Conservation (phyloP, 495 filamentous ascomycete genomes). For the Tuber indicum region DNA sequence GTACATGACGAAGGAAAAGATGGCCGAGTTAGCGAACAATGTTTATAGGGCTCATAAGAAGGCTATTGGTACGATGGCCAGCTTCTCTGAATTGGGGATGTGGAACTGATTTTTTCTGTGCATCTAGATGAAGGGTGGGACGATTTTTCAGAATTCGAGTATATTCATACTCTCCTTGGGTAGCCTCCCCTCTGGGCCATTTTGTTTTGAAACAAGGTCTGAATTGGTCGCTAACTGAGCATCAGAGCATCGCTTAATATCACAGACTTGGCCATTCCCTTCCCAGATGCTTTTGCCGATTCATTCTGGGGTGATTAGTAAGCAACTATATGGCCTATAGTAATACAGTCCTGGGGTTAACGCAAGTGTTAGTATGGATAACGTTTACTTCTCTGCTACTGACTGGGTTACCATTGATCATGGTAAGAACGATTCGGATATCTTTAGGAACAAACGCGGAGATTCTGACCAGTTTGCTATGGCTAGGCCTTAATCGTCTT, state of each 20-base stretch:
- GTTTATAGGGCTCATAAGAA: conserved; percentile 60
- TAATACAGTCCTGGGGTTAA: background rate
- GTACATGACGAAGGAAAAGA: conserved; percentile 39
- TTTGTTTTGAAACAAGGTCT: background rate
- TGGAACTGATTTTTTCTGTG: background rate
- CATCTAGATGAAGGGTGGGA: conserved; percentile 44
- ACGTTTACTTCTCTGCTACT: conserved; percentile 56
- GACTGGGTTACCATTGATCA: conserved; percentile 62
- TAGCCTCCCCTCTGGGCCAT: background rate
- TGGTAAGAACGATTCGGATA: background rate
- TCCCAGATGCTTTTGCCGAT: conserved; percentile 1
- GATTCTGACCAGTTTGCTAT: background rate
- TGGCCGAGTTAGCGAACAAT: conserved; percentile 51
- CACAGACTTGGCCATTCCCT: conserved; percentile 48
- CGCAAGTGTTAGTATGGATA: conserved; percentile 45
- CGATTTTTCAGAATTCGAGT: conserved; percentile 58
- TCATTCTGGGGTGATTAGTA: conserved; percentile 33
- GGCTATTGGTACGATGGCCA: conserved; percentile 41
- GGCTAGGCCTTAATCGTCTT: conserved; percentile 50
- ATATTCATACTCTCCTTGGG: conserved; percentile 54
- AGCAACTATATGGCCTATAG: background rate
- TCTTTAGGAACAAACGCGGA: background rate
- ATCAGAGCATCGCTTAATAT: conserved; percentile 48
- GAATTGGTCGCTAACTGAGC: background rate
- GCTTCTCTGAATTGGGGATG: background rate